Evolutionary conservation across 768 basidiomycete genomes (phyloP).

Genomic region (Collybiopsis luxurians): DNA sequence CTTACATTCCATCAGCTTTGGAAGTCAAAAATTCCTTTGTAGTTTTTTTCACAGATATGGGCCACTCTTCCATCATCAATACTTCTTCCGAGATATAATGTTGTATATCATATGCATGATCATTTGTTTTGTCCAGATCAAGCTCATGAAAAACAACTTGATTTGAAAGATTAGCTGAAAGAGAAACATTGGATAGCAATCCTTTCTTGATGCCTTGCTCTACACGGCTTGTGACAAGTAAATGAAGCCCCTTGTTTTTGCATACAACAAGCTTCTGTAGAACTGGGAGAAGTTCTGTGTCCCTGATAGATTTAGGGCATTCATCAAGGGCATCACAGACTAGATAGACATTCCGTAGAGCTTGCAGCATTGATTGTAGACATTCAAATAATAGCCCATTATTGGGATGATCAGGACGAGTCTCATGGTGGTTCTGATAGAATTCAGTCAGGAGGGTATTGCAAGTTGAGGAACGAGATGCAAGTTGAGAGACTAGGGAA

Average conservation of each 20-base stretch:
- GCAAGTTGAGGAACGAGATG: background rate
- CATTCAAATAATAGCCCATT: background rate
- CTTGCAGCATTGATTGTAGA: background rate
- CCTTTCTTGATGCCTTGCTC: background rate
- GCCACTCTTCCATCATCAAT: background rate
- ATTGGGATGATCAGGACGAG: background rate
- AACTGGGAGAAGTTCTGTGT: background rate
- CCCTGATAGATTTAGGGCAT: background rate
- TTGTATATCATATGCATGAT: too few species aligned
- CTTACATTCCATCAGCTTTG: background rate
- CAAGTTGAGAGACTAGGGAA: background rate
- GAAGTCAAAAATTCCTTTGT: background rate
- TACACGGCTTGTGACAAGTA: background rate
- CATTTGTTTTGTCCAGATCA: background rate
- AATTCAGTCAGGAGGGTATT: background rate
- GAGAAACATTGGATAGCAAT: background rate
- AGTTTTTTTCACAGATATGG: background rate
- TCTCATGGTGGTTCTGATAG: background rate
- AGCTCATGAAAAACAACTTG: background rate
- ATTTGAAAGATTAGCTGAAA: background rate
- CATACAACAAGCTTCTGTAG: background rate
- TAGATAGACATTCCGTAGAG: background rate
- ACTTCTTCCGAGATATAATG: background rate
- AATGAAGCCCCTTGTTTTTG: background rate
- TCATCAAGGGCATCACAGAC: too few species aligned